phyloP scores from a whole-genome alignment of 768 basidiomycete genomes.

The Crassisporium funariophilum region DNA sequence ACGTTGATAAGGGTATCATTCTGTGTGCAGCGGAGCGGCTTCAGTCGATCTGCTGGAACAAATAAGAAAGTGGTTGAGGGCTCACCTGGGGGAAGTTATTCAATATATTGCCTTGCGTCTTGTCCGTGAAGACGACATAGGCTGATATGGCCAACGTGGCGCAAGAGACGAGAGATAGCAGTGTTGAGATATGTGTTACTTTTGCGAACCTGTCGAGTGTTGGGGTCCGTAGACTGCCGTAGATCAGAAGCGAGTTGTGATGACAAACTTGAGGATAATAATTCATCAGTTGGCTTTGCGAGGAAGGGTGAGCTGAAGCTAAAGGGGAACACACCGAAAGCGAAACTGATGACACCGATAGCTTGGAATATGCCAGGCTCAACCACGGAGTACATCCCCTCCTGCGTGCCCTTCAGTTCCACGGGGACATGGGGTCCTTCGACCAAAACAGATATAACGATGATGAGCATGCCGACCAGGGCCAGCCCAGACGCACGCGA shows the following conservation, averaged over 20 bases:
- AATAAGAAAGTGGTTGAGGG: slow-evolving; percentile 4
- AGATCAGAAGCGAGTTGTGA: slow-evolving; percentile 96
- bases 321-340: slow-evolving; percentile 54
- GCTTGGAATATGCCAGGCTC: slow-evolving; percentile 88
- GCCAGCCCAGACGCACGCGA: slow-evolving; percentile 91
- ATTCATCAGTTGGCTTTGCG: slow-evolving; percentile 7
- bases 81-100: slow-evolving; percentile 87
- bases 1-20: slow-evolving; percentile 91
- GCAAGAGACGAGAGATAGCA: slow-evolving; percentile 83
- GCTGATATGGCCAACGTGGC: slow-evolving; percentile 82
- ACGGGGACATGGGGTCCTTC: slow-evolving; percentile 77
- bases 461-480: slow-evolving; percentile 90
- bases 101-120: slow-evolving; percentile 92
- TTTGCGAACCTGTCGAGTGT: slow-evolving; percentile 91
- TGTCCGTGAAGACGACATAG: slow-evolving; percentile 88
- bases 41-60: slow-evolving; percentile 3
- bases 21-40: slow-evolving; percentile 33
- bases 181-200: slow-evolving; percentile 92
- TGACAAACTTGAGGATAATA: slow-evolving; percentile 69
- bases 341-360: slow-evolving; percentile 96
- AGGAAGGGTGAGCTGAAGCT: neutral
- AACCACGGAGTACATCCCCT: slow-evolving; percentile 73
- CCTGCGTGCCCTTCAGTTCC: slow-evolving; percentile 76
- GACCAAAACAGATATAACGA: slow-evolving; percentile 82
- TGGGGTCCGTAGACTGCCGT: slow-evolving; percentile 89